A percentile compares a stretch with the other conserved stretches of the same genome.
Evolutionary conservation across 768 basidiomycete species (phyloP).

Genomic region (Kwoniella shandongensis): DNA sequence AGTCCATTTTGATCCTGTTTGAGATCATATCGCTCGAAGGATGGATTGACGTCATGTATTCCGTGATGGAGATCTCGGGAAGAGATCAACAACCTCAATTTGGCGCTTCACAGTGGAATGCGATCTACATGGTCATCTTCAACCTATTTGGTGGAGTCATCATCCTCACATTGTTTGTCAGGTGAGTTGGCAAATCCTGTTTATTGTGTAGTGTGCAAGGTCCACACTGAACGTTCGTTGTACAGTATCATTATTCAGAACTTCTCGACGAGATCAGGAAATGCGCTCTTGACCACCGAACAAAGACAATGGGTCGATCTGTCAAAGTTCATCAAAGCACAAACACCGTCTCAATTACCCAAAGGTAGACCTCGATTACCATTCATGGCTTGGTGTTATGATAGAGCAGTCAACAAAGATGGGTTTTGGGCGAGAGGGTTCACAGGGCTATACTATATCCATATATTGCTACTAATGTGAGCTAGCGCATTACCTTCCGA

Average conservation of each 20-base stretch:
- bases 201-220: background rate
- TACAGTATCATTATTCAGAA: slow-evolving; percentile 91
- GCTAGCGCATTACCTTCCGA: background rate
- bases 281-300: slow-evolving; percentile 77
- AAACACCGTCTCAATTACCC: slow-evolving; percentile 81
- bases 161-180: slow-evolving; percentile 85
- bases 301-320: slow-evolving; percentile 95
- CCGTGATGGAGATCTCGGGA: slow-evolving; percentile 75
- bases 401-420: slow-evolving; percentile 84
- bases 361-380: slow-evolving; percentile 60
- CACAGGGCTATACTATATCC: slow-evolving; percentile 74
- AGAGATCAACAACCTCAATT: slow-evolving; percentile 66
- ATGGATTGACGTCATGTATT: slow-evolving; percentile 89
- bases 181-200: slow-evolving; percentile 58
- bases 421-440: slow-evolving; percentile 86
- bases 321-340: slow-evolving; percentile 79
- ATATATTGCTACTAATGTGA: slow-evolving; percentile 76
- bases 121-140: slow-evolving; percentile 86
- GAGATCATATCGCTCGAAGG: slow-evolving; percentile 96
- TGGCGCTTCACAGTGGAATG: slow-evolving; percentile 76
- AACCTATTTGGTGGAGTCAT: slow-evolving; percentile 88
- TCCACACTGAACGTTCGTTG: slow-evolving; percentile 6
- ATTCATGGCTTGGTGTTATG: slow-evolving; percentile 82
- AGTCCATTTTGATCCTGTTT: slow-evolving; percentile 84
- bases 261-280: slow-evolving; percentile 81